These are phyloP conservation scores for Pseudonitzschia multiseries DNA, from an alignment of 108 stramenopile genomes.

Conservation along the genomic window DNA sequence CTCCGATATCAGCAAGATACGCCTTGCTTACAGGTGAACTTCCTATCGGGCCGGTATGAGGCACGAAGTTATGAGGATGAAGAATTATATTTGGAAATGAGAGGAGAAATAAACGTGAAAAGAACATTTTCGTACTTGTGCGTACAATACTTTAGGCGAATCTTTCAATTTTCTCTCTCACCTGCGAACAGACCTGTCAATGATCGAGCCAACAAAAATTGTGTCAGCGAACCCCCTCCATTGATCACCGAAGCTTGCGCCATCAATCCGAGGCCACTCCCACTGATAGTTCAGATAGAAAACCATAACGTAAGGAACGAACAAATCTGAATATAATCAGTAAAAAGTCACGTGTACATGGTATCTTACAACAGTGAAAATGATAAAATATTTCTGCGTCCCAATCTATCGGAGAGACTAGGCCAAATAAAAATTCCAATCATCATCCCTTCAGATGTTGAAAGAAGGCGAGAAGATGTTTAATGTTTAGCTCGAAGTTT, in stretches of 20 bases:
- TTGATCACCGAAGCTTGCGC: slow-evolving; percentile 57
- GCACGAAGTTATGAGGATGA: not conserved
- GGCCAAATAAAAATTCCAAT: slow-evolving; percentile 77
- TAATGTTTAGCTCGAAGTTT: no score
- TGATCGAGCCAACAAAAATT: slow-evolving; percentile 59
- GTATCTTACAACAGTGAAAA: slow-evolving; percentile 21
- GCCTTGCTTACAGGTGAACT: slow-evolving; percentile 75
- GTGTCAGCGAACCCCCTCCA: slow-evolving; percentile 37
- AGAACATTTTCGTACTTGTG: not conserved
- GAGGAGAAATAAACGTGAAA: not conserved
- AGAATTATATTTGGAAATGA: not conserved
- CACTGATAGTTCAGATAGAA: slow-evolving; percentile 20
- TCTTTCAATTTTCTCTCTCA: not conserved
- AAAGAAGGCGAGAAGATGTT: not conserved
- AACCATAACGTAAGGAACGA: not conserved
- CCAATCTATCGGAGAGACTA: slow-evolving; percentile 58
- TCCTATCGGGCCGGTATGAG: slow-evolving; percentile 19
- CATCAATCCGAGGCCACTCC: slow-evolving; percentile 63
- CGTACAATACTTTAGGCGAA: no score
- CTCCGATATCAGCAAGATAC: slow-evolving; percentile 71
- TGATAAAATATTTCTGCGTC: slow-evolving; percentile 60
- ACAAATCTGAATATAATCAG: not conserved
- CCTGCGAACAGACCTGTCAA: slow-evolving; percentile 67
- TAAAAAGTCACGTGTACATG: not conserved
- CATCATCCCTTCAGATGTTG: slow-evolving; percentile 49